Percentiles rank a stretch among this genome's conserved stretches.
Conservation (phyloP, 225 moss, liverwort and hornwort species). For the Sphagnum contortum region DNA sequence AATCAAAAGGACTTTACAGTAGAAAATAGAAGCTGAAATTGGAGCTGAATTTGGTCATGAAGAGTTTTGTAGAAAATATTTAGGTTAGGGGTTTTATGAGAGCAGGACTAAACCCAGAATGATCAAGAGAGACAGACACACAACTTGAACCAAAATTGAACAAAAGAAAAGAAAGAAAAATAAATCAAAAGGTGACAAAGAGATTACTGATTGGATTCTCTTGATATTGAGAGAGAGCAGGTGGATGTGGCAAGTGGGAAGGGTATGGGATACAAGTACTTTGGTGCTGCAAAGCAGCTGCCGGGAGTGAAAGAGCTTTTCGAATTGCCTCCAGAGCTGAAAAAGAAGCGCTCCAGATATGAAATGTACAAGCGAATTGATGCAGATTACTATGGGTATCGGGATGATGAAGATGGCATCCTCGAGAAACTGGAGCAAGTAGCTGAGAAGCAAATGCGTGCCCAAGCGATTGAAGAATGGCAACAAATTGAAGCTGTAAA, state of each 20-base stretch:
- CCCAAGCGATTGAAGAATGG: constrained; percentile 73
- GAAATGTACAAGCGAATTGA: constrained; percentile 99
- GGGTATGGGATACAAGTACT: constrained; percentile 91
- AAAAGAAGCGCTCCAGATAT: constrained; percentile 88
- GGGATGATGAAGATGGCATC: constrained; percentile 94
- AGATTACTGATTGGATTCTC: too few relatives aligned
- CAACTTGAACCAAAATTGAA: too few relatives aligned
- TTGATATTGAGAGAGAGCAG: constrained; percentile 3
- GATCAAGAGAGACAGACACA: too few relatives aligned
- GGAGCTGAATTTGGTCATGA: too few relatives aligned
- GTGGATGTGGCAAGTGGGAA: constrained; percentile 91
- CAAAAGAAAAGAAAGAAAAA: too few relatives aligned
- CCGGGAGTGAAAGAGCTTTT: constrained; percentile 97
- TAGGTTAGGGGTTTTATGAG: too few relatives aligned
- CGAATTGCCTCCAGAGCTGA: constrained; percentile 76
- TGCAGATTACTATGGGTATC: constrained; percentile 94
- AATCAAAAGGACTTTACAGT: too few relatives aligned
- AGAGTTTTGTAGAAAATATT: too few relatives aligned
- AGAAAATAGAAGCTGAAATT: too few relatives aligned
- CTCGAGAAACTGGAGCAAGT: constrained; percentile 73
- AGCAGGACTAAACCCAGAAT: too few relatives aligned
- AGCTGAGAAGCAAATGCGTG: constrained; percentile 74
- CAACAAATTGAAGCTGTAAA: constrained; percentile 82
- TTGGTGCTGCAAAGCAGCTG: constrained; percentile 93
- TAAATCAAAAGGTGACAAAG: too few relatives aligned